Percentiles rank a stretch among this genome's conserved stretches.
Conservation (phyloP, 495 filamentous ascomycete genomes). For the Neurospora sp. region DNA sequence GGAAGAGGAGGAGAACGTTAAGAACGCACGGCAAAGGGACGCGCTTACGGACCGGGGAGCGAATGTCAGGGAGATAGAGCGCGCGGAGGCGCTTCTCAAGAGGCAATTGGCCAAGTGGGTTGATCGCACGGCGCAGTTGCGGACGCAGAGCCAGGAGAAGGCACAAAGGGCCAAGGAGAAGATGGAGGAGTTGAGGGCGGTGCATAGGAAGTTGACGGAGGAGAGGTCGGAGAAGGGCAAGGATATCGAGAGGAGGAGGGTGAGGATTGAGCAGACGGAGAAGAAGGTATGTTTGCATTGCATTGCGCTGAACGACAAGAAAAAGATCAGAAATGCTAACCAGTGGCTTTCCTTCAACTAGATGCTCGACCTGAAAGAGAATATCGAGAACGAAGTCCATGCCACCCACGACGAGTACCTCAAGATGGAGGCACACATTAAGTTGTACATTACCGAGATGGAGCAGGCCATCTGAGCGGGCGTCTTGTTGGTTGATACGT, state of each 20-base stretch:
- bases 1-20: constrained; percentile 77
- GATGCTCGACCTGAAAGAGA: constrained; percentile 96
- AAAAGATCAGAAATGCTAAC: neutral
- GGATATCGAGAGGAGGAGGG: constrained; percentile 83
- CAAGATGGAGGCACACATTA: constrained; percentile 94
- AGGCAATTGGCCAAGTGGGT: constrained; percentile 75
- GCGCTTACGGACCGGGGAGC: constrained; percentile 79
- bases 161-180: constrained; percentile 65
- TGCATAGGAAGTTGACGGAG: constrained; percentile 72
- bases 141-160: constrained; percentile 70
- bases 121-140: constrained; percentile 72
- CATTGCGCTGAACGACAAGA: neutral
- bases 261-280: constrained; percentile 93
- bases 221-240: constrained; percentile 75
- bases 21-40: constrained; percentile 71
- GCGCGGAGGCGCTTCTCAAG: constrained; percentile 68
- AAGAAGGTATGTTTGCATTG: constrained; percentile 64
- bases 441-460: constrained; percentile 97
- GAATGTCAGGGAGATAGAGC: constrained; percentile 82
- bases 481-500: neutral
- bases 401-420: constrained; percentile 83
- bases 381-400: constrained; percentile 87
- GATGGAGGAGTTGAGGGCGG: constrained; percentile 80
- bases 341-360: constrained; percentile 20
- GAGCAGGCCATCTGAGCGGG: constrained; percentile 67